Percentiles rank a stretch among this genome's conserved stretches.
phyloP scores from a whole-genome alignment of 495 filamentous ascomycete species.

The Aspergillus egyptiacus region DNA sequence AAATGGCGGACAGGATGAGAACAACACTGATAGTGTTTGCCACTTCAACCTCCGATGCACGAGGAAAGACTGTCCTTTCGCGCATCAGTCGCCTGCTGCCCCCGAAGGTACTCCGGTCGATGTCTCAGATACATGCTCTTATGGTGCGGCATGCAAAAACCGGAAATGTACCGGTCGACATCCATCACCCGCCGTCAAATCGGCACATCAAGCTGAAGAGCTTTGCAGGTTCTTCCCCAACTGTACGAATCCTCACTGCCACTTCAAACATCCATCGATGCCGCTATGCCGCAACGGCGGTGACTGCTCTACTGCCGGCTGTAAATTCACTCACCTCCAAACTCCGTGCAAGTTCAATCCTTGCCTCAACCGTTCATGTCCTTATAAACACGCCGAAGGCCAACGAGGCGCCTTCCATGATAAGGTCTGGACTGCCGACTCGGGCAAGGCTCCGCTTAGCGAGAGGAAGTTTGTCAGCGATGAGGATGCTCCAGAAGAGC shows the following conservation, averaged over 20 bases:
- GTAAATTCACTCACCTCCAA: conserved; percentile 82
- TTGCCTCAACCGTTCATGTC: conserved; percentile 76
- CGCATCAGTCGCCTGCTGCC: conserved; percentile 89
- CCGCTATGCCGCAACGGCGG: conserved; percentile 88
- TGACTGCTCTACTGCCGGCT: conserved; percentile 76
- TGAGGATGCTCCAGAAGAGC: conserved; percentile 59
- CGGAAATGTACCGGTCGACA: conserved; percentile 87
- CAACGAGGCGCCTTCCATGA: conserved; percentile 74
- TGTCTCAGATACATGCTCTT: conserved; percentile 71
- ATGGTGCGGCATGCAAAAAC: conserved; percentile 89
- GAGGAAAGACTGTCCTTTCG: conserved; percentile 83
- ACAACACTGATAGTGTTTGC: conserved; percentile 52
- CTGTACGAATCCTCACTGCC: conserved; percentile 80
- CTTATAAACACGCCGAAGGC: conserved; percentile 88
- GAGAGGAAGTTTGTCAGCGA: conserved; percentile 89
- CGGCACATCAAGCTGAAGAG: conserved; percentile 69
- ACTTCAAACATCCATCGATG: conserved; percentile 77
- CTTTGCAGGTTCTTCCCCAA: conserved; percentile 95
- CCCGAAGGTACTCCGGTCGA: conserved; percentile 77
- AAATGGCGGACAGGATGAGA: conserved; percentile 47
- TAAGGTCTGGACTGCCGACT: conserved; percentile 79
- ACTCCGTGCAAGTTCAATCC: conserved; percentile 86
- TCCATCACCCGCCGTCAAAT: conserved; percentile 79
- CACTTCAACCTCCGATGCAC: conserved; percentile 83
- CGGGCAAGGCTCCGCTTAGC: conserved; percentile 63